Evolutionary conservation across 768 basidiomycete species (phyloP).

Genomic region (Xerocomellus dryophilus): DNA sequence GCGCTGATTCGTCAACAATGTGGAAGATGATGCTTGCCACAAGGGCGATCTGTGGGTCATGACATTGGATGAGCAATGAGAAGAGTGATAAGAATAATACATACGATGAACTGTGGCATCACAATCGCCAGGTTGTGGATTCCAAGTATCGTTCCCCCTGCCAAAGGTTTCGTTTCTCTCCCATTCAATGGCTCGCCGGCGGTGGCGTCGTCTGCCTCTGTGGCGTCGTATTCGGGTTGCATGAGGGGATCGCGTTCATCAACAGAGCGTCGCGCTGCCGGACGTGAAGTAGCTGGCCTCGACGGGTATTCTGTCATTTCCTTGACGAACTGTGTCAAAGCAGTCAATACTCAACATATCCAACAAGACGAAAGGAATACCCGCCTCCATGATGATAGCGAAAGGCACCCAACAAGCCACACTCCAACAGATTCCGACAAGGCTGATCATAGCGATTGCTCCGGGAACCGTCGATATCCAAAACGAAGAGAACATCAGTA

Average conservation of each 20-base stretch:
- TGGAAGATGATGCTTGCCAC: conserved; percentile 87
- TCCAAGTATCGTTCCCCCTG: conserved; percentile 89
- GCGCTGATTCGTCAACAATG: conserved; percentile 56
- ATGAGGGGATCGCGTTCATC: conserved; percentile 52
- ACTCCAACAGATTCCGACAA: conserved; percentile 94
- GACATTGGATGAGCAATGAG: background rate
- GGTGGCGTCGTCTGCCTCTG: conserved; percentile 42
- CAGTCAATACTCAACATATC: background rate
- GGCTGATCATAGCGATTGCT: conserved; percentile 78
- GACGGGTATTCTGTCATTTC: conserved; percentile 49
- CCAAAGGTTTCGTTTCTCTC: conserved; percentile 46
- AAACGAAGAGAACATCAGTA: conserved; percentile 81
- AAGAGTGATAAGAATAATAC: conserved; percentile 29
- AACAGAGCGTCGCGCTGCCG: conserved; percentile 32
- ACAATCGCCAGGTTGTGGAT: conserved; percentile 96
- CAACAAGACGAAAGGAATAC: conserved; percentile 41
- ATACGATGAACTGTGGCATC: conserved; percentile 88
- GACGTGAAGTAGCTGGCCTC: conserved; percentile 12
- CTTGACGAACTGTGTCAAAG: conserved; percentile 58
- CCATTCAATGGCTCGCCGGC: conserved; percentile 27
- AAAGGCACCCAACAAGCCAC: conserved; percentile 99
- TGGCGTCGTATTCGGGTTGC: conserved; percentile 43
- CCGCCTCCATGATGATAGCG: conserved; percentile 94
- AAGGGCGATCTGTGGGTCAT: conserved; percentile 63
- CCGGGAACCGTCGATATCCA: conserved; percentile 73